Evolutionary conservation across 2,329 filamentous ascomycete species (phyloP).

Genomic region (Fusarium subtropicale): DNA sequence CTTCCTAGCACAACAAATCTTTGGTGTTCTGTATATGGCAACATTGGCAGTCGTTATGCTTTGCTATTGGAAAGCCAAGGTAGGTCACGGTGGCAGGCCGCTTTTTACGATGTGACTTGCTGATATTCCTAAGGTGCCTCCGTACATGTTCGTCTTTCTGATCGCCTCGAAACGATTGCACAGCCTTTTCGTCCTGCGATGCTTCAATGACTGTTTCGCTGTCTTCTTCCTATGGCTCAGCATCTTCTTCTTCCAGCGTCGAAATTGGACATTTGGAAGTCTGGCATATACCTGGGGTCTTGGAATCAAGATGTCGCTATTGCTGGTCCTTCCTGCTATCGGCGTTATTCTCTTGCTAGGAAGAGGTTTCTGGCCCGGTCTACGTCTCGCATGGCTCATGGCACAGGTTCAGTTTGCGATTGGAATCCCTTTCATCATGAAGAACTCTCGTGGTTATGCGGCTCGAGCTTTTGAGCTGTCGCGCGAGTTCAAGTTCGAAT

Average conservation of each 20-base stretch:
- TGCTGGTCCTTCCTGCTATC: slow-evolving; percentile 85
- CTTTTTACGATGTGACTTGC: not conserved
- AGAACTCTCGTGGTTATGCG: slow-evolving; percentile 77
- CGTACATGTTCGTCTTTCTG: slow-evolving; percentile 87
- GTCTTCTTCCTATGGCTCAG: slow-evolving; percentile 84
- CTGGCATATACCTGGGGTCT: slow-evolving; percentile 81
- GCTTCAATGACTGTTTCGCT: slow-evolving; percentile 97
- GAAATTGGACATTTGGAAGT: slow-evolving; percentile 78
- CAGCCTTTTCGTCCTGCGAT: slow-evolving; percentile 89
- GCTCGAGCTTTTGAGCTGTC: slow-evolving; percentile 90
- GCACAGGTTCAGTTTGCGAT: slow-evolving; percentile 79
- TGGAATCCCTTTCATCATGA: slow-evolving; percentile 74
- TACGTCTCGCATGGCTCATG: slow-evolving; percentile 79
- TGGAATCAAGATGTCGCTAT: slow-evolving; percentile 94
- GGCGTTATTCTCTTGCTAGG: slow-evolving; percentile 80
- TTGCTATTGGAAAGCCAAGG: slow-evolving; percentile 82
- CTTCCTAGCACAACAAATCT: slow-evolving; percentile 82
- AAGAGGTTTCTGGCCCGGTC: slow-evolving; percentile 71
- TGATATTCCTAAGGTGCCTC: slow-evolving; percentile 70
- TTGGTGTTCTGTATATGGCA: slow-evolving; percentile 81
- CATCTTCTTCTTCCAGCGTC: slow-evolving; percentile 81
- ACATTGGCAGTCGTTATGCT: slow-evolving; percentile 82
- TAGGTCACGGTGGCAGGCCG: slow-evolving; percentile 49
- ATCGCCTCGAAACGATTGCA: slow-evolving; percentile 92
- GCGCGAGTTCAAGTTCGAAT: slow-evolving; percentile 92